Evolutionary conservation across 2,329 filamentous ascomycete genomes (phyloP).

Genomic region (Aquanectria penicillioides): DNA sequence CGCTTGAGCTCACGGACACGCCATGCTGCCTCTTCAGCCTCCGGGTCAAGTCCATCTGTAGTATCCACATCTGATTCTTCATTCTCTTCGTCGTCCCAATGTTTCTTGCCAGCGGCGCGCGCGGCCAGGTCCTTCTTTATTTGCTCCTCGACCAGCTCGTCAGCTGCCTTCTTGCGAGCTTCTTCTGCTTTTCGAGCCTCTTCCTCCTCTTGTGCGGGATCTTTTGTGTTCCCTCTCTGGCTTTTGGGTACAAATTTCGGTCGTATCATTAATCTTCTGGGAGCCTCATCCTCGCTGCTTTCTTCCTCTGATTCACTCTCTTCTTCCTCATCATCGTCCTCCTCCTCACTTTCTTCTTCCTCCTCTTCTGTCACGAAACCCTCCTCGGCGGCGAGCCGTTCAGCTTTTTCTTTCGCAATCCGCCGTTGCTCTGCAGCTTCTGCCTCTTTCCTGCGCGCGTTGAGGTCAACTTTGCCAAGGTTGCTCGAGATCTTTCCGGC

Average conservation of each 20-base stretch:
- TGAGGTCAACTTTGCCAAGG: constrained; percentile 62
- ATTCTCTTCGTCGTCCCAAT: constrained; percentile 85
- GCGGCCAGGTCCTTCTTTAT: constrained; percentile 83
- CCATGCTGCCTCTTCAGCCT: constrained; percentile 91
- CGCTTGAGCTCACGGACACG: constrained; percentile 90
- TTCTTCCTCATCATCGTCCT: constrained; percentile 49
- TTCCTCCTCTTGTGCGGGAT: constrained; percentile 47
- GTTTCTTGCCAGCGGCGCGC: constrained; percentile 78
- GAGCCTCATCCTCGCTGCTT: constrained; percentile 66
- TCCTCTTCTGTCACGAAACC: constrained; percentile 72
- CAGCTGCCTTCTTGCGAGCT: constrained; percentile 74
- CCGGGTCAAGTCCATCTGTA: constrained; percentile 85
- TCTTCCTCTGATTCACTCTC: constrained; percentile 57
- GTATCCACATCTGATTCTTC: constrained; percentile 85
- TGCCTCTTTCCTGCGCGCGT: constrained; percentile 56
- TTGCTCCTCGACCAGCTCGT: constrained; percentile 88
- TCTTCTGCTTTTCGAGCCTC: constrained; percentile 58
- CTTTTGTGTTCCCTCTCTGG: constrained; percentile 54
- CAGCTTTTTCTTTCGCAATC: constrained; percentile 60
- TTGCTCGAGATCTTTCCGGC: constrained; percentile 66
- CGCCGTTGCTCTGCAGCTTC: constrained; percentile 59
- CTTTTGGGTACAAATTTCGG: constrained; percentile 72
- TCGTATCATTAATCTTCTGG: constrained; percentile 66
- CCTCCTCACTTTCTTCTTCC: constrained; percentile 49
- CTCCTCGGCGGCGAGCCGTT: constrained; percentile 65